phyloP scores from a whole-genome alignment of 345 rosid genomes.

The Eucalyptus sideroxylon region DNA sequence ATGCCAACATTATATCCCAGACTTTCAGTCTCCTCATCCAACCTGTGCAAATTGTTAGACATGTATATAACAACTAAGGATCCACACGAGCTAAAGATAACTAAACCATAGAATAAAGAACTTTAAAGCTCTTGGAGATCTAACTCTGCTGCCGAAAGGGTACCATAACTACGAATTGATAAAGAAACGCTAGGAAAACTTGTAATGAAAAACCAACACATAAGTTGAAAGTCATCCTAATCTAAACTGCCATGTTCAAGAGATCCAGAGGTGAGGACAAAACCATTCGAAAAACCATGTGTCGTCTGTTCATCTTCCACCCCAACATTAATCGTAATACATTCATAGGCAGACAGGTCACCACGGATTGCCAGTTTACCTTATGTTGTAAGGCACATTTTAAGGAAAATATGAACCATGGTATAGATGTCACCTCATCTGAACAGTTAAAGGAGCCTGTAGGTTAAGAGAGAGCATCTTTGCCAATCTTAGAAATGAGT shows the following conservation, averaged over 20 bases:
- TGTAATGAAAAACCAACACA: not conserved
- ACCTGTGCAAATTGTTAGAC: not conserved
- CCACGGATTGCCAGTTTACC: not conserved
- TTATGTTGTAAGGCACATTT: not conserved
- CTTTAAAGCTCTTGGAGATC: not conserved
- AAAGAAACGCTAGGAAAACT: not conserved
- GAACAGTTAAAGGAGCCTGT: not conserved
- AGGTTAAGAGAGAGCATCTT: not conserved
- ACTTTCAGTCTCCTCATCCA: conserved; percentile 20
- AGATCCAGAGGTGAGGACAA: not conserved
- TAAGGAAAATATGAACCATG: not conserved
- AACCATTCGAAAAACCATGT: not conserved
- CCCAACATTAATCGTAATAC: not conserved
- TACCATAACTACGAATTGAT: not conserved
- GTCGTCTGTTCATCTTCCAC: not conserved
- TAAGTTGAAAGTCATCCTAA: not conserved
- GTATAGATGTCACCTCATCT: not conserved
- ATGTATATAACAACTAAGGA: not conserved
- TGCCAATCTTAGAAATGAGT: not conserved
- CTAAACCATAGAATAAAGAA: not conserved
- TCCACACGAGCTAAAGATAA: not conserved
- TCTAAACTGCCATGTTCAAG: not conserved
- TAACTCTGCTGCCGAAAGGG: not conserved
- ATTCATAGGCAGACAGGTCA: not conserved
- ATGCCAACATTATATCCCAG: conserved; percentile 11